These are phyloP conservation scores for Penicillium sp. DNA, from an alignment of 2,329 filamentous ascomycete genomes.

Conservation along the genomic window DNA sequence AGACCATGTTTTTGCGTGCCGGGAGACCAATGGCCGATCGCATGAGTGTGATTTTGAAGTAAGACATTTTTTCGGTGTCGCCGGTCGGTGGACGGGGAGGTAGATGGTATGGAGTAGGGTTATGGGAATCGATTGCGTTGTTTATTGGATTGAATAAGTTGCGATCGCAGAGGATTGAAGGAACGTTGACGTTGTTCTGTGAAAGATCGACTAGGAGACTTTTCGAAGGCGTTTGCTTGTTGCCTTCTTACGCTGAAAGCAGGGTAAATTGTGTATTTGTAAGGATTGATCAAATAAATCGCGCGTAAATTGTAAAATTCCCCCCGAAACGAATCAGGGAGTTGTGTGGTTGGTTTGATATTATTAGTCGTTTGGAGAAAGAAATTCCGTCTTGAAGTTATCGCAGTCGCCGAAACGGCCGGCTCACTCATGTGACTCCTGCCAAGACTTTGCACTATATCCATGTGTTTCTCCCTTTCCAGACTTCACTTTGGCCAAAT, in stretches of 20 bases:
- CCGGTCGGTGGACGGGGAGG: neutral
- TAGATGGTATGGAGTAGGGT: neutral
- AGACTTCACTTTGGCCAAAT: no score
- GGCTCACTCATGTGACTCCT: no score
- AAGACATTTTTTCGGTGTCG: conserved; percentile 55
- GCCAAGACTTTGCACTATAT: no score
- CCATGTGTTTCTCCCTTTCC: no score
- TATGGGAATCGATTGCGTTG: neutral
- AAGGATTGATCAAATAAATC: no score
- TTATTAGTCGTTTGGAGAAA: neutral
- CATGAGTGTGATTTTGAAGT: conserved; percentile 87
- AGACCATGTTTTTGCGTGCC: conserved; percentile 70
- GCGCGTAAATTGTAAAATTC: no score
- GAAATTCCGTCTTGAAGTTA: no score
- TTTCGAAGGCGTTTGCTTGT: neutral
- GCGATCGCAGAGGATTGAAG: neutral
- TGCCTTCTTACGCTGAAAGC: neutral
- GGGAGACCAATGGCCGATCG: conserved; percentile 88
- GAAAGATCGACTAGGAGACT: neutral
- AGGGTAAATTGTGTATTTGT: neutral
- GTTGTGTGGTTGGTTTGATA: neutral
- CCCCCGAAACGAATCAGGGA: no score
- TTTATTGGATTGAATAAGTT: neutral
- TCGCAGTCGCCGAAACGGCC: no score
- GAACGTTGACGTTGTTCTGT: neutral